phyloP scores from a whole-genome alignment of 768 basidiomycete genomes.

The Boletellus ananiceps region DNA sequence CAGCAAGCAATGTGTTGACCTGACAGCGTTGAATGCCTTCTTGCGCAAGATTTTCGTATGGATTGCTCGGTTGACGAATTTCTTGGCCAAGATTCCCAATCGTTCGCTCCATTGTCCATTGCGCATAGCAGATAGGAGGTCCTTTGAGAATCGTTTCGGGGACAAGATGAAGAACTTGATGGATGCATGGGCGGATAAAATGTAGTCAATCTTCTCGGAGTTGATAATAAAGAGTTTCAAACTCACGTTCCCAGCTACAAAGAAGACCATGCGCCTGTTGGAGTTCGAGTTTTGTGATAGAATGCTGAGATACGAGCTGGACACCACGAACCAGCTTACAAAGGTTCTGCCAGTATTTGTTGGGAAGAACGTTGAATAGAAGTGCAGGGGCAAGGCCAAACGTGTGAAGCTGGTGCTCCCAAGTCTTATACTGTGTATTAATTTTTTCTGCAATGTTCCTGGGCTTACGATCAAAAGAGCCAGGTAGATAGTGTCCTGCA shows the following conservation, averaged over 20 bases:
- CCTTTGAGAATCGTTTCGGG: conserved; percentile 2
- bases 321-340: no score
- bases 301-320: no score
- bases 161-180: conserved; percentile 25
- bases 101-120: conserved; percentile 30
- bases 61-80: conserved; percentile 9
- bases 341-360: no score
- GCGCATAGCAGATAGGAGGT: conserved; percentile 9
- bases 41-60: not conserved
- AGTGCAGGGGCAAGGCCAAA: no score
- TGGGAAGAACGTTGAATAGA: no score
- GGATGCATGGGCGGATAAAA: conserved; percentile 28
- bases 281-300: no score
- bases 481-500: conserved; percentile 15
- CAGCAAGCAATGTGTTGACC: not conserved
- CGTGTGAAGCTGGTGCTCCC: conserved; percentile 20
- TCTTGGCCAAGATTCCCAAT: conserved; percentile 29
- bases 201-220: conserved; percentile 23
- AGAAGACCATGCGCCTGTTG: conserved; percentile 16
- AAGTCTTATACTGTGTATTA: conserved; percentile 27
- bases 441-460: conserved; percentile 25
- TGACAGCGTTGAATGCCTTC: not conserved
- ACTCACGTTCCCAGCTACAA: conserved; percentile 25
- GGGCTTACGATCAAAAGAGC: conserved; percentile 20
- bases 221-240: conserved; percentile 28